These are phyloP conservation scores for Dictyostelium capitatum DNA, from an alignment of 78 protist genomes.

Conservation along the genomic window DNA sequence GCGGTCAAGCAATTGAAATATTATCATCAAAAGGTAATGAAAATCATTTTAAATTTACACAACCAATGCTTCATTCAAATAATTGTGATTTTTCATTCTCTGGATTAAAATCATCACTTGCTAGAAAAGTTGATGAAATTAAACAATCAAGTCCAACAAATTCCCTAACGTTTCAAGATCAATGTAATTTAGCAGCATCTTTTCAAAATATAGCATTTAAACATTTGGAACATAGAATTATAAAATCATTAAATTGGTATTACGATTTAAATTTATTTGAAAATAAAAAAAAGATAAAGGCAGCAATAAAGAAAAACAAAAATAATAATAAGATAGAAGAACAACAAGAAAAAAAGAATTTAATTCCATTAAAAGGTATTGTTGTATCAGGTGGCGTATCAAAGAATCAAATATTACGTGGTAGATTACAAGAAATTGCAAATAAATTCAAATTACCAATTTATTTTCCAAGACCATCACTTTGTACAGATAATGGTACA, in stretches of 20 bases:
- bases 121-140: neutral
- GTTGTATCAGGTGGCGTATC: constrained; percentile 91
- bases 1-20: constrained; percentile 82
- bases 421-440: neutral
- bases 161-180: neutral
- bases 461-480: constrained; percentile 66
- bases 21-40: constrained; percentile 45
- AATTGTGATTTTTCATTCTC: constrained; percentile 85
- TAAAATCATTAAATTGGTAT: constrained; percentile 61
- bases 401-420: constrained; percentile 56
- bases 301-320: neutral
- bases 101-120: constrained; percentile 61
- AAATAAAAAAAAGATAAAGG: neutral
- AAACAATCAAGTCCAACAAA: neutral
- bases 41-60: neutral
- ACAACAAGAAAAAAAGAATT: neutral
- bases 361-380: constrained; percentile 17
- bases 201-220: constrained; percentile 79
- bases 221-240: constrained; percentile 70
- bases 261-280: neutral
- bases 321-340: neutral
- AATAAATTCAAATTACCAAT: neutral
- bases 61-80: constrained; percentile 40
- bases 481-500: constrained; percentile 92
- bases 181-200: constrained; percentile 82